Percentiles rank a stretch among this genome's conserved stretches.
phyloP scores from a whole-genome alignment of 2,329 filamentous ascomycete species.

The Alternaria sp. region DNA sequence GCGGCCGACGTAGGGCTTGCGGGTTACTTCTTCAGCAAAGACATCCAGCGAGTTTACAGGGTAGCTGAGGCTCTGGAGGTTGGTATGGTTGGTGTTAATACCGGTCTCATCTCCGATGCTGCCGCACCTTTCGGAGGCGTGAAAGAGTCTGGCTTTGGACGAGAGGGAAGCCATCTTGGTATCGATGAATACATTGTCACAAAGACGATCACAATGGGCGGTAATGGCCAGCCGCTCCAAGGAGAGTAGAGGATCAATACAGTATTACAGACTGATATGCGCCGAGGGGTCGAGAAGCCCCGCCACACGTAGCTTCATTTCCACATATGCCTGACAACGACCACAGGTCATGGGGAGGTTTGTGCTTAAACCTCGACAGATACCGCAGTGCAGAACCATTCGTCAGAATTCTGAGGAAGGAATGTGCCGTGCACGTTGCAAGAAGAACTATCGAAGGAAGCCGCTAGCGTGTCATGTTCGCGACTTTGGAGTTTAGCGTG shows the following conservation, averaged over 20 bases:
- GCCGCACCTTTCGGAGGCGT: slow-evolving; percentile 58
- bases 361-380: neutral
- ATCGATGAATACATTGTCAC: slow-evolving; percentile 57
- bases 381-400: neutral
- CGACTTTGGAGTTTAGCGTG: neutral
- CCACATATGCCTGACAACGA: neutral
- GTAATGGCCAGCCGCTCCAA: slow-evolving; percentile 66
- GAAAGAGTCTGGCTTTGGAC: slow-evolving; percentile 59
- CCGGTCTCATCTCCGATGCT: slow-evolving; percentile 57
- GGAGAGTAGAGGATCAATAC: slow-evolving; percentile 24
- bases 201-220: slow-evolving; percentile 63
- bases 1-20: slow-evolving; percentile 83
- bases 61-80: slow-evolving; percentile 74
- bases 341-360: neutral
- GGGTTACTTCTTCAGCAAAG: slow-evolving; percentile 85
- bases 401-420: neutral
- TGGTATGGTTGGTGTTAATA: slow-evolving; percentile 78
- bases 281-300: neutral
- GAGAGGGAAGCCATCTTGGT: slow-evolving; percentile 58
- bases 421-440: neutral
- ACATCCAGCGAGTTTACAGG: slow-evolving; percentile 64
- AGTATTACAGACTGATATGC: neutral
- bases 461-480: neutral
- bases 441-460: neutral
- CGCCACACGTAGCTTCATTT: neutral